Conservation (phyloP, 2,329 filamentous ascomycete genomes). For the Zalaria sp. region DNA sequence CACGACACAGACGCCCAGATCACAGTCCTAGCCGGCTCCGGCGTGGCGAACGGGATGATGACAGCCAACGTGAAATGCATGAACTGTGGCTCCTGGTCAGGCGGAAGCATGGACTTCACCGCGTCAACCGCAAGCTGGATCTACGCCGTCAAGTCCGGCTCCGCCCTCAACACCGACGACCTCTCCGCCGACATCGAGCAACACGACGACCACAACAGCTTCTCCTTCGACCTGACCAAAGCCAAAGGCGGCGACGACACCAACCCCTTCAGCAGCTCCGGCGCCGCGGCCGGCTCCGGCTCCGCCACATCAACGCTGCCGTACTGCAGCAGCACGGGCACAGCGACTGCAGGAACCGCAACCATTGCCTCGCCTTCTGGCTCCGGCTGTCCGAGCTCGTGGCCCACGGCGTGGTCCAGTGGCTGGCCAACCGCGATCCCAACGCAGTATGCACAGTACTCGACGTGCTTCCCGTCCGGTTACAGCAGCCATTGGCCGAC, state of each 20-base stretch:
- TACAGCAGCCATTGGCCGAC: neutral
- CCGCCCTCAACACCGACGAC: slow-evolving; percentile 33
- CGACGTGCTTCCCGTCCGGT: neutral
- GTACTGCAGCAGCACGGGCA: slow-evolving; percentile 1
- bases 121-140: slow-evolving; percentile 34
- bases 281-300: slow-evolving; percentile 5
- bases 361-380: slow-evolving; percentile 7
- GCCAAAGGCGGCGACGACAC: slow-evolving; percentile 35
- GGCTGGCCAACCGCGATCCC: slow-evolving; percentile 7
- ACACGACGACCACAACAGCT: slow-evolving; percentile 29
- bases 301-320: slow-evolving; percentile 4
- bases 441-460: neutral
- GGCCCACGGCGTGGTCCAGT: slow-evolving; percentile 6
- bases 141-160: slow-evolving; percentile 31
- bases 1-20: slow-evolving; percentile 29
- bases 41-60: slow-evolving; percentile 38
- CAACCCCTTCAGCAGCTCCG: slow-evolving; percentile 25
- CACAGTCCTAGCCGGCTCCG: slow-evolving; percentile 38
- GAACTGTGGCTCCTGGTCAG: slow-evolving; percentile 38
- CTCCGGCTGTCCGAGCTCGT: slow-evolving; percentile 8
- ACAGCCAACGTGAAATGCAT: slow-evolving; percentile 41
- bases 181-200: slow-evolving; percentile 26
- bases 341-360: slow-evolving; percentile 1
- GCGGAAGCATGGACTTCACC: slow-evolving; percentile 37
- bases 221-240: slow-evolving; percentile 32